These are phyloP conservation scores for Pulicaria dysenterica DNA, from an alignment of 129 eudicot genomes.

Conservation along the genomic window DNA sequence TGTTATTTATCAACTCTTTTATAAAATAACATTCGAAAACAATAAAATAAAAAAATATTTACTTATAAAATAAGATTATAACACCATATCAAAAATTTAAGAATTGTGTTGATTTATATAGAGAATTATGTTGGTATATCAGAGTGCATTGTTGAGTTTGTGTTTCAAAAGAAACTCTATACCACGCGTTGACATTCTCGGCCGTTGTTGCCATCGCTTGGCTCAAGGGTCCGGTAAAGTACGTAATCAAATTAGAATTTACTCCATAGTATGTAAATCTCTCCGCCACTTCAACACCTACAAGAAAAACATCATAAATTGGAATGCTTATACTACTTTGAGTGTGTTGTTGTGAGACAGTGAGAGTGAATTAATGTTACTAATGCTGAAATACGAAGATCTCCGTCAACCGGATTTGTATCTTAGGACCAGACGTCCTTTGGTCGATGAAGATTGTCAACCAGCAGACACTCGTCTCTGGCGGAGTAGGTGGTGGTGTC, in stretches of 20 bases:
- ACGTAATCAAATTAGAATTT: conserved; percentile 38
- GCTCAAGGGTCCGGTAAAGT: conserved; percentile 46
- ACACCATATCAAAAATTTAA: no score
- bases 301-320: background rate
- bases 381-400: conserved; percentile 17
- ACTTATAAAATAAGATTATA: no score
- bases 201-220: conserved; percentile 55
- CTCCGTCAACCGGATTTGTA: conserved; percentile 22
- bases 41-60: no score
- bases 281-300: conserved; percentile 49
- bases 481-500: conserved; percentile 12
- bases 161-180: no score
- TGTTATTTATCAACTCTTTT: no score
- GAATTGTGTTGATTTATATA: no score
- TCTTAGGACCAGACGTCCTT: conserved; percentile 18
- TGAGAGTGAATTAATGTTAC: background rate
- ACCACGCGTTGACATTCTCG: conserved; percentile 49
- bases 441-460: conserved; percentile 11
- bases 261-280: conserved; percentile 55
- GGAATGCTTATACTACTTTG: background rate
- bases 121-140: no score
- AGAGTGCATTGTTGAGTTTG: no score
- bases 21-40: no score
- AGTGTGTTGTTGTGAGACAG: no score
- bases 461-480: background rate